Evolutionary conservation across 768 basidiomycete species (phyloP).

Genomic region (Boletus rex-veris): DNA sequence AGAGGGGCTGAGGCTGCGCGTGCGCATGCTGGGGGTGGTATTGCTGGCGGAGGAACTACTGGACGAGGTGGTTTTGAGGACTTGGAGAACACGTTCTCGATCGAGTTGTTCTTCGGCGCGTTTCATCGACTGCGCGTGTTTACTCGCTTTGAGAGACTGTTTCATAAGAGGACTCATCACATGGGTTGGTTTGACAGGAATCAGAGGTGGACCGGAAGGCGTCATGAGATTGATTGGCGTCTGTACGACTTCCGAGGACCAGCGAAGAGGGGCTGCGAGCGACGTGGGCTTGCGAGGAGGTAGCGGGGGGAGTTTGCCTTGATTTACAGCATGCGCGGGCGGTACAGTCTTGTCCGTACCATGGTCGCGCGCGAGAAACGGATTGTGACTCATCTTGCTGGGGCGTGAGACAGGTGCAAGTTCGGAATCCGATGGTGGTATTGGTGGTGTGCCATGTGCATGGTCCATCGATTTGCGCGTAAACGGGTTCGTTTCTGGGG

Average conservation of each 20-base stretch:
- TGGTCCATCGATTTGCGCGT: constrained; percentile 20
- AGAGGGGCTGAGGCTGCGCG: constrained; percentile 32
- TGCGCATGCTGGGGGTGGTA: constrained; percentile 8
- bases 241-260: constrained; percentile 16
- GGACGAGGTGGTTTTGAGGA: constrained; percentile 60
- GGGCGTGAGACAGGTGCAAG: constrained; percentile 2
- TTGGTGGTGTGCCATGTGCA: not conserved
- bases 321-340: constrained; percentile 2
- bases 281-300: constrained; percentile 37
- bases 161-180: constrained; percentile 64
- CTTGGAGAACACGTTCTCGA: constrained; percentile 65
- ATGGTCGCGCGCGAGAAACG: constrained; percentile 28
- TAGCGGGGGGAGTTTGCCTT: constrained; percentile 27
- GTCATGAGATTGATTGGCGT: not conserved
- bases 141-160: constrained; percentile 71
- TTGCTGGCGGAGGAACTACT: constrained; percentile 12
- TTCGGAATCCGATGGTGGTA: constrained; percentile 7
- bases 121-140: constrained; percentile 67
- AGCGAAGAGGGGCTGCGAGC: constrained; percentile 16
- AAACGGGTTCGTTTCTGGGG: constrained; percentile 31
- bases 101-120: constrained; percentile 65
- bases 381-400: constrained; percentile 29
- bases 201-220: constrained; percentile 16
- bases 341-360: constrained; percentile 6
- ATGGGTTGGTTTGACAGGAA: constrained; percentile 36